phyloP scores from a whole-genome alignment of 169 alveolate species.

The Plasmodium coatneyi region DNA sequence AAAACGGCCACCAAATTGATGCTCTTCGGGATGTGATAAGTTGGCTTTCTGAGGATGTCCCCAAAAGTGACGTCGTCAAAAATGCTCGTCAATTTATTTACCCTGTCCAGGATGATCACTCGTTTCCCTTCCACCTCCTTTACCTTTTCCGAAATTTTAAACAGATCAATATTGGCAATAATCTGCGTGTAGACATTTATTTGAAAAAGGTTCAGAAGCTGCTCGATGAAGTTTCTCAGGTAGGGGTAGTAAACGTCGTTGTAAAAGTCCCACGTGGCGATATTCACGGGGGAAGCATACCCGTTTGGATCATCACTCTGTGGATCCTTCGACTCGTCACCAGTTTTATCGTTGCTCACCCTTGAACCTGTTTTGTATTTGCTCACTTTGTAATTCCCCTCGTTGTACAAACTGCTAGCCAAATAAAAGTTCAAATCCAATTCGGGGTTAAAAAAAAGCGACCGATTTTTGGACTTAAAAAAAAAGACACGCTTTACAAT shows the following conservation, averaged over 20 bases:
- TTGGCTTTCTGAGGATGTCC: constrained; percentile 35
- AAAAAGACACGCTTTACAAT: constrained; percentile 23
- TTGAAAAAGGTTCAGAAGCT: constrained; percentile 43
- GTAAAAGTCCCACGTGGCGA: constrained; percentile 72
- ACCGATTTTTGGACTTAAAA: background rate
- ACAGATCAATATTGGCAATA: constrained; percentile 35
- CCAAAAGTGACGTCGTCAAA: constrained; percentile 65
- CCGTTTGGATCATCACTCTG: background rate
- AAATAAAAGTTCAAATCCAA: constrained; percentile 62
- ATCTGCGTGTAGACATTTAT: constrained; percentile 36
- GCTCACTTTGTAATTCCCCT: constrained; percentile 34
- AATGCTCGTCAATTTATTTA: constrained; percentile 22
- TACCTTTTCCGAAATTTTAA: constrained; percentile 33
- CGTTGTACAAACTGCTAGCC: constrained; percentile 68
- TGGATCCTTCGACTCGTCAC: background rate
- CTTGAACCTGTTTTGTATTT: background rate
- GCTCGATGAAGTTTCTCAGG: constrained; percentile 43
- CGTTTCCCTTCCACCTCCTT: background rate
- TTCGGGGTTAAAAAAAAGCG: constrained; percentile 47
- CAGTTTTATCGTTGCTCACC: background rate
- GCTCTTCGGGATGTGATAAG: constrained; percentile 58
- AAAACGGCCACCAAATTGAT: constrained; percentile 44
- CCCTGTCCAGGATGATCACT: constrained; percentile 27
- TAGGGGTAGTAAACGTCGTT: constrained; percentile 64
- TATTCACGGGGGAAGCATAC: background rate